Evolutionary conservation across 2,329 filamentous ascomycete genomes (phyloP).

Genomic region (Mollisiaceae sp.): DNA sequence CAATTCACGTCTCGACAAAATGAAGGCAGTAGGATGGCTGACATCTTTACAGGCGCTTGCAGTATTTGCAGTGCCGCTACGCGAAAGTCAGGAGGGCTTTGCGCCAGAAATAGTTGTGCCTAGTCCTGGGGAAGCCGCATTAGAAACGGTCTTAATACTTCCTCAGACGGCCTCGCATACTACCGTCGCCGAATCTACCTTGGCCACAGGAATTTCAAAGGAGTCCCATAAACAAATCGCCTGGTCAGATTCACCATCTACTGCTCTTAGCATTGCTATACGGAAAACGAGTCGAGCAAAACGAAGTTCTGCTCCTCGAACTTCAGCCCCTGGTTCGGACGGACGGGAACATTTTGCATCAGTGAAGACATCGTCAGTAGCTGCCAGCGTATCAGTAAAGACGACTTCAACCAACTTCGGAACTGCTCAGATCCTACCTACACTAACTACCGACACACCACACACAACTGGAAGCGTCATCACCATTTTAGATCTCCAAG

Average conservation of each 20-base stretch:
- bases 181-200: not conserved
- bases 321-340: not conserved
- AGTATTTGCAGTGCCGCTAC: constrained; percentile 11
- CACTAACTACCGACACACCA: constrained; percentile 37
- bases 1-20: constrained; percentile 4
- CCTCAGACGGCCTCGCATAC: not conserved
- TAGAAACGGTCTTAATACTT: constrained; percentile 10
- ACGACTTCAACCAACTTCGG: constrained; percentile 42
- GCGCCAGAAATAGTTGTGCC: not conserved
- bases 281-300: not conserved
- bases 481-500: constrained; percentile 41
- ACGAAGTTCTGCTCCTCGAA: not conserved
- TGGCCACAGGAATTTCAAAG: not conserved
- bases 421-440: constrained; percentile 45
- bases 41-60: constrained; percentile 10
- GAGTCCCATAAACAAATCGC: not conserved
- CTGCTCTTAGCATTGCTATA: not conserved
- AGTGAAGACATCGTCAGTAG: constrained; percentile 29
- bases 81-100: not conserved
- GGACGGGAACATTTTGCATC: constrained; percentile 19
- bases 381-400: constrained; percentile 39
- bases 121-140: not conserved
- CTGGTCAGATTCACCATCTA: not conserved
- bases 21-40: constrained; percentile 17
- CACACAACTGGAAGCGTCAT: constrained; percentile 45